phyloP scores from a whole-genome alignment of 148 eudicot genomes.

The Cornus suecica region DNA sequence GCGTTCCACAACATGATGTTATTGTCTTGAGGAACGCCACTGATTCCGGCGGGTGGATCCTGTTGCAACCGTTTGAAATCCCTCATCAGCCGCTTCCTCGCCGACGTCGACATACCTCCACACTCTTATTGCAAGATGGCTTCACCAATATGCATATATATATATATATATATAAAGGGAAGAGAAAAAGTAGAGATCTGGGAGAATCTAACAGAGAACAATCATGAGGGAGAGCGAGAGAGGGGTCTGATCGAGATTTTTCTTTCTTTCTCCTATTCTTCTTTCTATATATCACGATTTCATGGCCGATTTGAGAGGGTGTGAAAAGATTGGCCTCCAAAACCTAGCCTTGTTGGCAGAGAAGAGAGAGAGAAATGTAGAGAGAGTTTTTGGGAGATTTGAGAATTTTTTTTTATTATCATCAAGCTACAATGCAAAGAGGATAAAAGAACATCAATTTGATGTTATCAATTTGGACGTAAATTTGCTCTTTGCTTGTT shows the following conservation, averaged over 20 bases:
- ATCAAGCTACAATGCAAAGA: too few relatives aligned
- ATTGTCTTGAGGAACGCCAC: slow-evolving; percentile 50
- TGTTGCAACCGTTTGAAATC: slow-evolving; percentile 52
- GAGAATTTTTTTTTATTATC: too few relatives aligned
- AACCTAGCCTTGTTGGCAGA: too few relatives aligned
- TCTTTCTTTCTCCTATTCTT: too few relatives aligned
- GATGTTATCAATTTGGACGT: too few relatives aligned
- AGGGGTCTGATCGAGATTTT: background rate
- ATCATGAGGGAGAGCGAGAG: background rate
- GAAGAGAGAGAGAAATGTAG: too few relatives aligned
- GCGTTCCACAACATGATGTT: slow-evolving; percentile 54
- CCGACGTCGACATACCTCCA: slow-evolving; percentile 32
- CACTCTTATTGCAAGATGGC: background rate
- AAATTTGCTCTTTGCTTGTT: too few relatives aligned
- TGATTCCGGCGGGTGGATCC: slow-evolving; percentile 53
- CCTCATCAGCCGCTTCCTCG: slow-evolving; percentile 48
- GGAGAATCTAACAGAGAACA: slow-evolving; percentile 9
- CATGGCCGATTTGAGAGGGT: too few relatives aligned
- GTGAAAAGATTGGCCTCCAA: too few relatives aligned
- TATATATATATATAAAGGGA: background rate
- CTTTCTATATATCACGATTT: too few relatives aligned
- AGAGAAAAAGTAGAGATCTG: slow-evolving; percentile 16
- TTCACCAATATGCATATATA: background rate
- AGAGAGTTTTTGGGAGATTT: too few relatives aligned
- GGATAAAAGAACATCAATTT: too few relatives aligned